phyloP scores from a whole-genome alignment of 2,329 filamentous ascomycete genomes.

The Nemania abortiva region DNA sequence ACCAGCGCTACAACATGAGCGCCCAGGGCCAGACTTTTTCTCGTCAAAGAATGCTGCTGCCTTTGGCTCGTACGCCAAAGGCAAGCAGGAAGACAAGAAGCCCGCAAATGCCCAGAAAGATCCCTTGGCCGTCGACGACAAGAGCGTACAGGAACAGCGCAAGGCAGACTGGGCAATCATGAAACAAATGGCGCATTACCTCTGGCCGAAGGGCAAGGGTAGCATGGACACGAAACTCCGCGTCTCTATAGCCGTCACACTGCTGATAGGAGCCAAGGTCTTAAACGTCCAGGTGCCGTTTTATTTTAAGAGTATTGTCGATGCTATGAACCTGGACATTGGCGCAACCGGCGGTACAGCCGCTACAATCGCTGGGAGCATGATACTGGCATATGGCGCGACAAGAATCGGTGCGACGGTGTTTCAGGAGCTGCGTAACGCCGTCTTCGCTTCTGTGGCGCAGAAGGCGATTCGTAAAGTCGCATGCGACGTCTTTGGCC shows the following conservation, averaged over 20 bases:
- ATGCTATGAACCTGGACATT: constrained; percentile 97
- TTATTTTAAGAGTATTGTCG: constrained; percentile 98
- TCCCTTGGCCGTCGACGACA: constrained; percentile 73
- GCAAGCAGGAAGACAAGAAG: constrained; percentile 40
- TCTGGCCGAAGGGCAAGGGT: constrained; percentile 90
- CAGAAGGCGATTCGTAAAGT: constrained; percentile 96
- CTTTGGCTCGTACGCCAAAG: constrained; percentile 42
- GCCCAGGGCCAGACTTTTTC: constrained; percentile 26
- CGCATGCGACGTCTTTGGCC: constrained; percentile 91
- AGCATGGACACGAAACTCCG: constrained; percentile 83
- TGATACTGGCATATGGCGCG: constrained; percentile 92
- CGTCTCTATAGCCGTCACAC: constrained; percentile 83
- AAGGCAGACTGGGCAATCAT: constrained; percentile 99
- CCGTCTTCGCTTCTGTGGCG: constrained; percentile 94
- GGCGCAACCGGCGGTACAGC: constrained; percentile 88
- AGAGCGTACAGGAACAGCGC: constrained; percentile 85
- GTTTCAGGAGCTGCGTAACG: constrained; percentile 94
- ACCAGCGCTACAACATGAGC: constrained; percentile 9
- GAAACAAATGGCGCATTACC: constrained; percentile 94
- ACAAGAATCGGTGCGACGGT: constrained; percentile 89
- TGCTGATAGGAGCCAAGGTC: constrained; percentile 91
- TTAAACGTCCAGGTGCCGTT: constrained; percentile 98
- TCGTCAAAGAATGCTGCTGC: constrained; percentile 26
- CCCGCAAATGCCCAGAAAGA: constrained; percentile 54
- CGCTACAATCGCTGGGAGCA: constrained; percentile 86